A percentile compares a stretch with the other conserved stretches of the same genome.
phyloP scores from a whole-genome alignment of 495 filamentous ascomycete genomes.

The Oidiodendron maius region DNA sequence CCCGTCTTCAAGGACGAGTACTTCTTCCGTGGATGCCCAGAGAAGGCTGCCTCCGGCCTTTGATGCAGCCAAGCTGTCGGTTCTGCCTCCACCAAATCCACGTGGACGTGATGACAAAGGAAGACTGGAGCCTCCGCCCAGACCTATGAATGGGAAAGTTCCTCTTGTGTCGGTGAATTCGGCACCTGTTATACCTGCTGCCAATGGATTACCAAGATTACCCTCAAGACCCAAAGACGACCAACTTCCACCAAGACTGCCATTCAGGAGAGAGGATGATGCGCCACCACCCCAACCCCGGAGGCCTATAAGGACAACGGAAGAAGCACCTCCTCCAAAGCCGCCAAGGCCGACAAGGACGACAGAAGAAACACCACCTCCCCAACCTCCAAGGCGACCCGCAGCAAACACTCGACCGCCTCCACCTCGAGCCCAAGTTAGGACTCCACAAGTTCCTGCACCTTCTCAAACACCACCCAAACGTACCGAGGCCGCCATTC shows the following conservation, averaged over 20 bases:
- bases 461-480: conserved; percentile 1
- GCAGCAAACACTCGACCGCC: conserved; percentile 16
- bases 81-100: conserved; percentile 26
- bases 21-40: conserved; percentile 10
- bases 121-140: not conserved
- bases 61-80: conserved; percentile 43
- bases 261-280: not conserved
- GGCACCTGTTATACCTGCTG: conserved; percentile 14
- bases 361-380: conserved; percentile 2
- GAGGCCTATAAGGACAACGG: not conserved
- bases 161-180: conserved; percentile 14
- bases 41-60: conserved; percentile 42
- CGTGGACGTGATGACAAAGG: conserved; percentile 18
- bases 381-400: conserved; percentile 11
- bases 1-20: not conserved
- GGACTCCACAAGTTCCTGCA: conserved; percentile 5
- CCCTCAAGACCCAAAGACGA: conserved; percentile 7
- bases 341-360: not conserved
- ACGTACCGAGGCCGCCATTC: conserved; percentile 10
- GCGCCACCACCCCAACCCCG: too few relatives aligned
- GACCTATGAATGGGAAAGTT: conserved; percentile 1
- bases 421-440: too few relatives aligned
- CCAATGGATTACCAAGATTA: conserved; percentile 9
- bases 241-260: not conserved
- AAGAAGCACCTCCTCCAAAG: not conserved